A percentile compares a stretch with the other conserved stretches of the same genome.
Evolutionary conservation across 345 rosid species (phyloP).

Genomic region (Citrus medica): DNA sequence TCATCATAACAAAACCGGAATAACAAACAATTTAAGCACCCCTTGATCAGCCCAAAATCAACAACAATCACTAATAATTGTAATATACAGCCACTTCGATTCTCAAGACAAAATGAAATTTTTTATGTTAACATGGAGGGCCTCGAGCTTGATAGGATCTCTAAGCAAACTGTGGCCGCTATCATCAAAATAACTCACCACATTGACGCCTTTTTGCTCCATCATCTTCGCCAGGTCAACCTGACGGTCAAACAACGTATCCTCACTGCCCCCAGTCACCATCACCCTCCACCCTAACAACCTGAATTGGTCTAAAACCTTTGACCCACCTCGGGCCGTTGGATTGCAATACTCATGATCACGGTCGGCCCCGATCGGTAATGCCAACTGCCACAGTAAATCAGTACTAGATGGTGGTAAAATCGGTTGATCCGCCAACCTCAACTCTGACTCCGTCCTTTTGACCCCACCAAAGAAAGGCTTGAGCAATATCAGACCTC

Average conservation of each 20-base stretch:
- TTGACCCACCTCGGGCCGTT: conserved; percentile 28
- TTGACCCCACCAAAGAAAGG: conserved; percentile 57
- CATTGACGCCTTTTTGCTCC: conserved; percentile 39
- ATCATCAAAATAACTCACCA: conserved; percentile 19
- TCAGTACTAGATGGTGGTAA: conserved; percentile 33
- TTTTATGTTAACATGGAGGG: conserved; percentile 13
- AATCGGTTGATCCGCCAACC: conserved; percentile 16
- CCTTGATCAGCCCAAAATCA: no score
- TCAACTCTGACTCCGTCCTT: conserved; percentile 45
- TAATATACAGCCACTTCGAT: no score
- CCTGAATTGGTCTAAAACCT: conserved; percentile 11
- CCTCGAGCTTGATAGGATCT: conserved; percentile 21
- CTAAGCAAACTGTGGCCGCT: conserved; percentile 37
- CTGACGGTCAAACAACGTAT: conserved; percentile 55
- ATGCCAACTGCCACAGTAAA: conserved; percentile 51
- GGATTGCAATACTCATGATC: conserved; percentile 66
- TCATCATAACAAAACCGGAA: no score
- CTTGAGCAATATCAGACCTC: conserved; percentile 56
- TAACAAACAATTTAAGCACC: no score
- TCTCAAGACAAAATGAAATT: conserved; percentile 20
- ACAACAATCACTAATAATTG: no score
- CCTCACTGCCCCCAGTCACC: conserved; percentile 37
- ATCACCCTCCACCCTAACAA: conserved; percentile 41
- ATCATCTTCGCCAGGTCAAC: conserved; percentile 29
- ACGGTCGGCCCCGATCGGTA: conserved; percentile 49